Evolutionary conservation across 208 protist species (phyloP).

Genomic region (Leptomonas pyrrhocoris): DNA sequence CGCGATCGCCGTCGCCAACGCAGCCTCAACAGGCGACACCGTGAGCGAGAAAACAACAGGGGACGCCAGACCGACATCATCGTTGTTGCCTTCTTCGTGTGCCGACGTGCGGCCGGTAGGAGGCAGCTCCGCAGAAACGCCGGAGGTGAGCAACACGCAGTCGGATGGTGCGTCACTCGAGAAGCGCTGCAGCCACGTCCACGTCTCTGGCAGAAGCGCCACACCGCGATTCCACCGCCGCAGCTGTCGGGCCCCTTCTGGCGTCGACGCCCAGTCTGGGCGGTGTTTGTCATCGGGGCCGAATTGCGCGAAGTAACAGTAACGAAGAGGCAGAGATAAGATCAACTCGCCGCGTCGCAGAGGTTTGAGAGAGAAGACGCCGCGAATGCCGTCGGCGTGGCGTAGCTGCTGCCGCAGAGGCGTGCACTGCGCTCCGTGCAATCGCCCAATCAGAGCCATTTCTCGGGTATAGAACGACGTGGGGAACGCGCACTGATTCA

Average conservation of each 20-base stretch:
- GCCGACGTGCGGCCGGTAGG: no score
- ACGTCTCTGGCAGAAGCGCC: constrained; percentile 66
- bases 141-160: constrained; percentile 44
- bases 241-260: constrained; percentile 17
- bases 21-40: constrained; percentile 77
- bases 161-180: constrained; percentile 37
- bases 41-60: constrained; percentile 45
- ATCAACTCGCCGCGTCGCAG: constrained; percentile 50
- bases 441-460: constrained; percentile 27
- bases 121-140: constrained; percentile 25
- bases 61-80: not conserved
- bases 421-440: constrained; percentile 30
- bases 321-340: constrained; percentile 56
- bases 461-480: not conserved
- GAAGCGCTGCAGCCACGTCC: constrained; percentile 62
- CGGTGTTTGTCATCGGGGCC: no score
- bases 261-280: not conserved
- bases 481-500: no score
- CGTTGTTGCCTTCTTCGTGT: no score
- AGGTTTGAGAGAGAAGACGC: constrained; percentile 40
- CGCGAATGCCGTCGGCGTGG: constrained; percentile 59
- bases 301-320: constrained; percentile 57
- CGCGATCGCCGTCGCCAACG: constrained; percentile 54
- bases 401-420: constrained; percentile 43
- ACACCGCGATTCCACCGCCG: constrained; percentile 62